Base-by-base conservation (phyloP, 805 yeast genomes). In the Saturnispora besseyi region DNA sequence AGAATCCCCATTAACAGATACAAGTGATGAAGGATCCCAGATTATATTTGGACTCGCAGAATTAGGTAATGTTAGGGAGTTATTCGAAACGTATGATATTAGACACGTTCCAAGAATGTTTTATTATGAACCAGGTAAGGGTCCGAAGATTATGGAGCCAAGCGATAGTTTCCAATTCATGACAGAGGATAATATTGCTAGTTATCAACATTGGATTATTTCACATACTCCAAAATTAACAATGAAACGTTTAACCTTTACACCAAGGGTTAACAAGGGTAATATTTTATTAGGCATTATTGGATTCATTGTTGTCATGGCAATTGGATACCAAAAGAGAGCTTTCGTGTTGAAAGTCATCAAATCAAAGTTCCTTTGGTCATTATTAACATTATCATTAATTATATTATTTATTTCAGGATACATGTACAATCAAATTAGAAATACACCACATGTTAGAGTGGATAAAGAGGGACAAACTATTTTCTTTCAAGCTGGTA, bases 381-480 rank as follows among this genome's bases (percentile, higher is more conserved):
- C 86, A 41, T 77, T 80, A 2, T 42, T 77, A 10, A 75, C 86
- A 3, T 71, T 86, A n/a, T 69, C 84, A 50, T 58, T 77, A 18
- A 75, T 87, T 34, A 70, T 90, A 52, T 68, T 89, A 57, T 86
- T 90, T 72, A 80, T 78, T 44, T 73, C 91, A 7, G 99, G 99
- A 15, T 85, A 89, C 68, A 93, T 93, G 99, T 93, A 81, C 76
- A 90, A 88, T 65, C 77, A 78, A 57, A 93, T 93, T 55, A 79
- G 97, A 65, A 76, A 77, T 36, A 74, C 82, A 6, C 89, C 75
- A 30, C 86, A 82, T 62, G 71, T 82, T 40, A 74, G 75, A 55
- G 73, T 70, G 32, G 66, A 62, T 24, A 59, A 55, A 8, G 63
- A 73, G 43, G 77, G 77, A 9, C 48, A 53, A 1, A 62, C 60